phyloP scores from a whole-genome alignment of 805 yeast species.

The Cyberlindnera sargentensis region DNA sequence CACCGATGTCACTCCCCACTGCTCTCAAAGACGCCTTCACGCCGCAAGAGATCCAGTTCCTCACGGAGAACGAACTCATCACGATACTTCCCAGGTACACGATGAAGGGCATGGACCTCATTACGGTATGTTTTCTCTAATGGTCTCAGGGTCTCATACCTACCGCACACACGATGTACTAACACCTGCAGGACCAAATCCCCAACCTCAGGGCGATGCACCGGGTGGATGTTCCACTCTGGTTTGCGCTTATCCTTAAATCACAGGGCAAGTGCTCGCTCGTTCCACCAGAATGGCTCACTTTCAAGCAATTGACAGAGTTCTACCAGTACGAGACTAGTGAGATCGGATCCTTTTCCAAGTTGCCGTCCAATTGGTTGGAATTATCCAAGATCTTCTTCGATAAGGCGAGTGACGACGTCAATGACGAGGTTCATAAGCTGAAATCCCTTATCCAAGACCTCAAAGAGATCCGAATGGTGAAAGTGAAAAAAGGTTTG shows the following conservation, averaged over 20 bases:
- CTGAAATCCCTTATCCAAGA: constrained; percentile 72
- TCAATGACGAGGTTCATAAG: constrained; percentile 64
- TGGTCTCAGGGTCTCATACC: too few species aligned
- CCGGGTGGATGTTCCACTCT: constrained; percentile 65
- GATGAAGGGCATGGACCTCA: constrained; percentile 55
- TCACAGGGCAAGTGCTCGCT: constrained; percentile 82
- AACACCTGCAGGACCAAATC: constrained; percentile 27
- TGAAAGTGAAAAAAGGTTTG: constrained; percentile 78
- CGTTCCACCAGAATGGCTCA: constrained; percentile 82
- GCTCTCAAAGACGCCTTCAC: constrained; percentile 48
- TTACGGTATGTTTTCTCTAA: constrained; percentile 33
- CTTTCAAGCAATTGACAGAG: constrained; percentile 42
- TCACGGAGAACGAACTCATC: constrained; percentile 74
- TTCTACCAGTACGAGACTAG: constrained; percentile 62
- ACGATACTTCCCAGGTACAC: constrained; percentile 74
- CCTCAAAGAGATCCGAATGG: constrained; percentile 71
- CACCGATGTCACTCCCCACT: constrained; percentile 56
- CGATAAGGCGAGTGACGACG: constrained; percentile 66
- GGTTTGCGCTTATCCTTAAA: constrained; percentile 82
- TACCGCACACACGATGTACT: too few species aligned
- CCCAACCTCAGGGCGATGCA: constrained; percentile 64
- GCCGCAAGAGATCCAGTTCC: constrained; percentile 74
- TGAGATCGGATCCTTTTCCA: constrained; percentile 51
- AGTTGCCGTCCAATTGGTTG: constrained; percentile 84
- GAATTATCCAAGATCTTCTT: constrained; percentile 69